These are phyloP conservation scores for Lepidium africanum DNA, from an alignment of 345 rosid species.

Conservation along the genomic window DNA sequence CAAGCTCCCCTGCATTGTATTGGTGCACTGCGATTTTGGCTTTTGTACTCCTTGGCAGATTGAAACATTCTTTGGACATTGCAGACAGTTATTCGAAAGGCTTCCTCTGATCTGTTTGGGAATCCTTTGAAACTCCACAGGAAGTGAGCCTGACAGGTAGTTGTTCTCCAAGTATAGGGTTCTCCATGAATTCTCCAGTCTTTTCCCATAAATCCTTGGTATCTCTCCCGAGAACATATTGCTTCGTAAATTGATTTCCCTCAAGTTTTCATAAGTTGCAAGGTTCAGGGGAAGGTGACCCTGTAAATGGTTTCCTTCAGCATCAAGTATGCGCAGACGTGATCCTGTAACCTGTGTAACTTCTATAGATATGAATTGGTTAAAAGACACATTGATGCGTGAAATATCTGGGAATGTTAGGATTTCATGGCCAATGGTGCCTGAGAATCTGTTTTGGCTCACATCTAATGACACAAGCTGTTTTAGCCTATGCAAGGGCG, in stretches of 20 bases:
- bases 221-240: constrained; percentile 40
- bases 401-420: constrained; percentile 33
- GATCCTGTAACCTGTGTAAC: constrained; percentile 18
- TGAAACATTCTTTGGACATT: constrained; percentile 25
- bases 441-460: constrained; percentile 46
- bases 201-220: constrained; percentile 32
- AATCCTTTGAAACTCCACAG: constrained; percentile 26
- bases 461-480: constrained; percentile 32
- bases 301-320: constrained; percentile 37
- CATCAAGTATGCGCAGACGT: constrained; percentile 37
- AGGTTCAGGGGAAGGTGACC: constrained; percentile 41
- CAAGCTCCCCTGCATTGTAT: constrained; percentile 13
- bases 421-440: constrained; percentile 30
- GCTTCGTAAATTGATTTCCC: constrained; percentile 34
- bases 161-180: constrained; percentile 31
- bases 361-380: constrained; percentile 36
- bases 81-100: constrained; percentile 46
- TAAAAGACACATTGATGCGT: constrained; percentile 38
- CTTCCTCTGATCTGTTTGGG: constrained; percentile 33
- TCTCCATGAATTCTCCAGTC: constrained; percentile 42
- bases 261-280: constrained; percentile 31
- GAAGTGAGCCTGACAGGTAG: constrained; percentile 39
- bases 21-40: constrained; percentile 38
- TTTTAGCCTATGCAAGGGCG: constrained; percentile 23
- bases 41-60: constrained; percentile 46